These are phyloP conservation scores for Ehretia macrophylla DNA, from an alignment of 257 asterid species.

Conservation along the genomic window DNA sequence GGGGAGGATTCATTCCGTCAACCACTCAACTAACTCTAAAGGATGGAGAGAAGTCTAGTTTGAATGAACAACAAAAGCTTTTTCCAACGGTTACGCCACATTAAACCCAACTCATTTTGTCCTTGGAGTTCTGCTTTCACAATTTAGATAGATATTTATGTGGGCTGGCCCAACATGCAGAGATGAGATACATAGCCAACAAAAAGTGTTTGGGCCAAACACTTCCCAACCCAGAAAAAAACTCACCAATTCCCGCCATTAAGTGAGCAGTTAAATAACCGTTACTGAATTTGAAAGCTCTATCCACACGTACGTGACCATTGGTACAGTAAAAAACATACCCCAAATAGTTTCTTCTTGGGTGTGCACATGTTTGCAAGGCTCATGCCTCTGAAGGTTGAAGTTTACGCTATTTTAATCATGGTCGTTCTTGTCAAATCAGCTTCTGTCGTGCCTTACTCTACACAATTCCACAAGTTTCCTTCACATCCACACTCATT, in stretches of 20 bases:
- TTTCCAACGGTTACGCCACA: no score
- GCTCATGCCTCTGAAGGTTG: conserved; percentile 13
- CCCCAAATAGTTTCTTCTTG: not conserved
- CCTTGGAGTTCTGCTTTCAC: no score
- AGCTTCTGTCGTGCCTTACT: conserved; percentile 13
- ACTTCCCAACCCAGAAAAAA: no score
- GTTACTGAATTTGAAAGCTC: not conserved
- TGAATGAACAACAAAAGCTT: no score
- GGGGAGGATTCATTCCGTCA: no score
- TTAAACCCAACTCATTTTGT: no score
- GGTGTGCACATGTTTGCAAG: not conserved
- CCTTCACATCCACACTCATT: conserved; percentile 18
- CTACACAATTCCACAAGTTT: conserved; percentile 18
- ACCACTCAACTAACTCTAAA: no score
- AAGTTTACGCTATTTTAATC: conserved; percentile 10
- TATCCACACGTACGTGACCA: not conserved
- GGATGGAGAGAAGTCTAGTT: no score
- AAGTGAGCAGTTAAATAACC: conserved; percentile 26
- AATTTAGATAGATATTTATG: no score
- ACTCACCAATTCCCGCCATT: conserved; percentile 21
- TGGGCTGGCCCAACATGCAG: no score
- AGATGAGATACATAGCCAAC: no score
- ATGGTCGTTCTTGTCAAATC: conserved; percentile 16
- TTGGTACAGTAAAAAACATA: not conserved
- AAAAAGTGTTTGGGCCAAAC: no score